These are phyloP conservation scores for Aspergillus hiratsukae DNA, from an alignment of 2,329 filamentous ascomycete genomes.

Conservation along the genomic window DNA sequence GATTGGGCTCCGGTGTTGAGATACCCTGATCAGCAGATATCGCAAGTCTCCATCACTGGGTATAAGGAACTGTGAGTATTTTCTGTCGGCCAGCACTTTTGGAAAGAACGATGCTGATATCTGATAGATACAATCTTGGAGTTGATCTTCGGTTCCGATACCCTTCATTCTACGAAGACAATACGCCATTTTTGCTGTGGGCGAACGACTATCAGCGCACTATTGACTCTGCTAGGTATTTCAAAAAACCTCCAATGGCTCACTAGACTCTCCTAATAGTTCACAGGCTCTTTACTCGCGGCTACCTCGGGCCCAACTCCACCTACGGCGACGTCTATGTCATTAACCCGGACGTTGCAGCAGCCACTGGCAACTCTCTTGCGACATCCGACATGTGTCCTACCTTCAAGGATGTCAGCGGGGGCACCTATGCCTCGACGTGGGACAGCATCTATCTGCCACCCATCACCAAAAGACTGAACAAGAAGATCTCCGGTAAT, in stretches of 20 bases:
- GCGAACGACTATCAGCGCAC: constrained; percentile 60
- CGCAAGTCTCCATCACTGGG: constrained; percentile 57
- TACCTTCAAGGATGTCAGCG: constrained; percentile 51
- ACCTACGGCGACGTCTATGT: constrained; percentile 54
- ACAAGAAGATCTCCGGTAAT: constrained; percentile 48
- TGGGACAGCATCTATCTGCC: constrained; percentile 8
- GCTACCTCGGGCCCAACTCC: constrained; percentile 56
- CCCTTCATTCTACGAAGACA: constrained; percentile 47
- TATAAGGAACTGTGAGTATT: constrained; percentile 50
- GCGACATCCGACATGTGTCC: constrained; percentile 61
- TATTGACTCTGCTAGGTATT: constrained; percentile 20
- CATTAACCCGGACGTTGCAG: constrained; percentile 53
- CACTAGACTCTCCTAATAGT: constrained; percentile 53
- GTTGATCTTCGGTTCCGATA: constrained; percentile 15
- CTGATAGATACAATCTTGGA: constrained; percentile 29
- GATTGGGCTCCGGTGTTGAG: constrained; percentile 56
- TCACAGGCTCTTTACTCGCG: constrained; percentile 53
- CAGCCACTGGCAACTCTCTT: constrained; percentile 58
- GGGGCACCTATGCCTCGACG: constrained; percentile 20
- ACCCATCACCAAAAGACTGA: constrained; percentile 44
- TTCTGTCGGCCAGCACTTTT: no score
- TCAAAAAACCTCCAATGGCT: constrained; percentile 18
- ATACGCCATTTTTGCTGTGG: constrained; percentile 56
- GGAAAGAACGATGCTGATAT: background rate
- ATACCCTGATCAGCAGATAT: constrained; percentile 53